These are phyloP conservation scores for Eucalyptus cladocalyx DNA, from an alignment of 345 rosid genomes.

Conservation along the genomic window DNA sequence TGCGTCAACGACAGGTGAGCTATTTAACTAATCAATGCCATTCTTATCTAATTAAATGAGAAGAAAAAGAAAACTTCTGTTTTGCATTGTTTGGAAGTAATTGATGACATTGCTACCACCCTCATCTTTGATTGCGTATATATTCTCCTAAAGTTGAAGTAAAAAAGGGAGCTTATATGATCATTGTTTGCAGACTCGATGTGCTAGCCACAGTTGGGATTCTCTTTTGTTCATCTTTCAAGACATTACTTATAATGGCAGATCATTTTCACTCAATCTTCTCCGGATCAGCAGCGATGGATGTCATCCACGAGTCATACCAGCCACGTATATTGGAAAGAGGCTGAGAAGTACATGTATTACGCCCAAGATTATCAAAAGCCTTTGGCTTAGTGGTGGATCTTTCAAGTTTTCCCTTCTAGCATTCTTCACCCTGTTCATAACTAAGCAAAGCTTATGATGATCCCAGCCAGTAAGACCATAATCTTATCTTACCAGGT, in stretches of 20 bases:
- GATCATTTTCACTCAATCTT: not conserved
- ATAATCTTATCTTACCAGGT: not conserved
- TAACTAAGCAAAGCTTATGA: not conserved
- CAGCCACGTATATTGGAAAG: not conserved
- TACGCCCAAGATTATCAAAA: not conserved
- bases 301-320: not conserved
- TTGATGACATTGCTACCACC: not conserved
- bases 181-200: too few relatives aligned
- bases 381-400: not conserved
- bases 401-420: not conserved
- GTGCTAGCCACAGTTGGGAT: not conserved
- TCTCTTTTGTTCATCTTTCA: not conserved
- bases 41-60: too few relatives aligned
- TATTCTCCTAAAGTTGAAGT: not conserved
- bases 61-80: too few relatives aligned
- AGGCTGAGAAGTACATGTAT: not conserved
- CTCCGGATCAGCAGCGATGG: not conserved
- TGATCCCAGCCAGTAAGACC: not conserved
- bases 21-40: too few relatives aligned
- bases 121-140: not conserved
- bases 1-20: not conserved
- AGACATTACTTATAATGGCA: not conserved
- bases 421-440: not conserved
- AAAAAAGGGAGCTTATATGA: not conserved
- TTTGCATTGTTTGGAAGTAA: not conserved